A percentile compares a stretch with the other conserved stretches of the same genome.
Conservation (phyloP, 176 grass and related monocot genomes). For the Raddia guianensis region DNA sequence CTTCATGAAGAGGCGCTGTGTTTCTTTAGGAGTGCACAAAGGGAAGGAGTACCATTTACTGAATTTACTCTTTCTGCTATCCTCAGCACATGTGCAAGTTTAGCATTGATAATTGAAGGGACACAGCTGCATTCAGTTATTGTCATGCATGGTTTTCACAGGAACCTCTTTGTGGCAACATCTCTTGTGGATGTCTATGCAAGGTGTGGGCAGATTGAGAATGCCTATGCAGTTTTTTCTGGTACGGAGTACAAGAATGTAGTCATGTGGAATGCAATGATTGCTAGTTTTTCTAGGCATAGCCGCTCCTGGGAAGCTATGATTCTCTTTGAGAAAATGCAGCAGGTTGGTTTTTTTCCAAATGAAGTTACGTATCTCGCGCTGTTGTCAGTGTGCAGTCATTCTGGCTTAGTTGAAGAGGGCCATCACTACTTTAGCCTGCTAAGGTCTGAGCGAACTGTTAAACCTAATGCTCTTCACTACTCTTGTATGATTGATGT, state of each 20-base stretch:
- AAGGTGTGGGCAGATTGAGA: constrained; percentile 55
- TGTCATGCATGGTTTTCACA: constrained; percentile 52
- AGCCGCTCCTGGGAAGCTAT: constrained; percentile 58
- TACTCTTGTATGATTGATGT: constrained; percentile 82
- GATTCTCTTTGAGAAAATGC: constrained; percentile 86
- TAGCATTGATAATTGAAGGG: constrained; percentile 56
- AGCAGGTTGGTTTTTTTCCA: constrained; percentile 44
- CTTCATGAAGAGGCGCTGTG: constrained; percentile 57
- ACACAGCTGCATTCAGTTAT: constrained; percentile 55
- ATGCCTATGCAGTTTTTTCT: constrained; percentile 58
- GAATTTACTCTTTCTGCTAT: constrained; percentile 69
- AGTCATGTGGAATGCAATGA: constrained; percentile 71
- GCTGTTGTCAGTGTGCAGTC: constrained; percentile 54
- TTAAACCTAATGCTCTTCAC: constrained; percentile 65
- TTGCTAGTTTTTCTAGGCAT: constrained; percentile 65
- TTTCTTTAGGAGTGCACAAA: constrained; percentile 46
- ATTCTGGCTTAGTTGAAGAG: constrained; percentile 65
- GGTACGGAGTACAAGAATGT: constrained; percentile 53
- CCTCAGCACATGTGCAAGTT: constrained; percentile 61
- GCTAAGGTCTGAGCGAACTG: constrained; percentile 47
- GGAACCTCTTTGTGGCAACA: constrained; percentile 57
- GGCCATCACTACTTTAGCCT: constrained; percentile 50
- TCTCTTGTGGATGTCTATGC: constrained; percentile 70
- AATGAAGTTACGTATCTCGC: constrained; percentile 68
- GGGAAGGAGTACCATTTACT: constrained; percentile 48